phyloP scores from a whole-genome alignment of 345 rosid genomes.

The Aquilaria malaccensis region DNA sequence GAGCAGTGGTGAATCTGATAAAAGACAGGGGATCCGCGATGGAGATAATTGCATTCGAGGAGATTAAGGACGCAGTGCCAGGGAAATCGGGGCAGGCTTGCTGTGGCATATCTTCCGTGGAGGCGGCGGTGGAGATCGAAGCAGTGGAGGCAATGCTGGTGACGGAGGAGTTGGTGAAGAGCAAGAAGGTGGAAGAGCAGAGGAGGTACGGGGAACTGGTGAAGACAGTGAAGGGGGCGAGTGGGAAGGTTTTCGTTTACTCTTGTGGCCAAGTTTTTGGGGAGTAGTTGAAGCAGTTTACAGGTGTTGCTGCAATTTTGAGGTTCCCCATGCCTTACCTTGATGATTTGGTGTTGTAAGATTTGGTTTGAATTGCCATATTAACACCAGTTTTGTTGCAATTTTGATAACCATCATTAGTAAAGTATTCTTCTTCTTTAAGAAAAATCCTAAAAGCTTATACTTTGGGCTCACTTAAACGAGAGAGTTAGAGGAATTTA shows the following conservation, averaged over 20 bases:
- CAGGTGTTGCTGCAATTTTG: too few relatives aligned
- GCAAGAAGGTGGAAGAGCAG: background rate
- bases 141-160: slow-evolving; percentile 13
- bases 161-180: slow-evolving; percentile 13
- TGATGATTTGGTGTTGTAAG: too few relatives aligned
- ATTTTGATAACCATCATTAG: too few relatives aligned
- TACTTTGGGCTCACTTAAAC: too few relatives aligned
- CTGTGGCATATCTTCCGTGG: slow-evolving; percentile 12
- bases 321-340: too few relatives aligned
- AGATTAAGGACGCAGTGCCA: slow-evolving; percentile 4
- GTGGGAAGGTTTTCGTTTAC: slow-evolving; percentile 11
- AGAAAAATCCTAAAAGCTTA: too few relatives aligned
- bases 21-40: slow-evolving; percentile 1
- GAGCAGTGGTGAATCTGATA: slow-evolving; percentile 5
- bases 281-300: background rate
- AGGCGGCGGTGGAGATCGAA: slow-evolving; percentile 7
- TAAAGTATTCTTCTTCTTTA: too few relatives aligned
- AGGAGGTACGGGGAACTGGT: slow-evolving; percentile 8
- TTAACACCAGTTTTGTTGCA: too few relatives aligned
- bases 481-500: too few relatives aligned
- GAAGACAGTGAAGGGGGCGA: slow-evolving; percentile 12
- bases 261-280: slow-evolving; percentile 10
- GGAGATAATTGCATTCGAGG: slow-evolving; percentile 15
- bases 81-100: slow-evolving; percentile 6
- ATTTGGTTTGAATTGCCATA: too few relatives aligned